Base-by-base conservation (phyloP, 2,329 filamentous ascomycete species). In the Metarhizium rileyi region DNA sequence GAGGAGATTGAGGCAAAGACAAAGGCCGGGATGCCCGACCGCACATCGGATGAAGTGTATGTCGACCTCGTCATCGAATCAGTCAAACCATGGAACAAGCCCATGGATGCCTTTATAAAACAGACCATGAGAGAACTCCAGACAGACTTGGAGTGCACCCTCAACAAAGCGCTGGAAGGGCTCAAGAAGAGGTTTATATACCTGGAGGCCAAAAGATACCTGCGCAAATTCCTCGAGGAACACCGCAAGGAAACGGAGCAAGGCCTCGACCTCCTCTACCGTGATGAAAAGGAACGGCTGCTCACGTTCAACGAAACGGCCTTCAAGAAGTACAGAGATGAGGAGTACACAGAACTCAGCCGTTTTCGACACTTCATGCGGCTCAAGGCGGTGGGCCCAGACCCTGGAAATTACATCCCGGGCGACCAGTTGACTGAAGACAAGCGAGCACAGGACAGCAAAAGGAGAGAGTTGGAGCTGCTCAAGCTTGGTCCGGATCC, bases 31-130 rank as follows among this genome's bases (percentile, higher is more conserved):
- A 71, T 82, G 55, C 80, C 80, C 0, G 74, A 76, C 6, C 70
- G 81, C 0, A 75, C 80, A 0, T 76, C 81, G 0, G 73, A 77
- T 0, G 76, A 78, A 35, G 80, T 84, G 0, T 80, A 83, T 22
- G 75, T 81, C 26, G 70, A 70, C 0, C 68, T 86, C 16, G 80
- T 77, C 43, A 67, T 72, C 16, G 66, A 76, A n/a, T 75, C 77
- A 0, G 75, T 86, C 1, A 59, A 63, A 7, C 74, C 78, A 1
- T 87, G 84, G 84, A 59, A 71, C 1, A 57, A 58, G 0, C 80
- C 81, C 0, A 69, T 83, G 44, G 60, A 71, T 0, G 67, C 58
- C 0, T 78, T 80, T 43, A 62, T 80, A 5, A 56, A 65, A 3
- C 62, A 69, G 5, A 75, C 77, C 0, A 72, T 79, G 49, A 55